Conservation (phyloP, 305 asterid species). For the Fraxinus sp. region DNA sequence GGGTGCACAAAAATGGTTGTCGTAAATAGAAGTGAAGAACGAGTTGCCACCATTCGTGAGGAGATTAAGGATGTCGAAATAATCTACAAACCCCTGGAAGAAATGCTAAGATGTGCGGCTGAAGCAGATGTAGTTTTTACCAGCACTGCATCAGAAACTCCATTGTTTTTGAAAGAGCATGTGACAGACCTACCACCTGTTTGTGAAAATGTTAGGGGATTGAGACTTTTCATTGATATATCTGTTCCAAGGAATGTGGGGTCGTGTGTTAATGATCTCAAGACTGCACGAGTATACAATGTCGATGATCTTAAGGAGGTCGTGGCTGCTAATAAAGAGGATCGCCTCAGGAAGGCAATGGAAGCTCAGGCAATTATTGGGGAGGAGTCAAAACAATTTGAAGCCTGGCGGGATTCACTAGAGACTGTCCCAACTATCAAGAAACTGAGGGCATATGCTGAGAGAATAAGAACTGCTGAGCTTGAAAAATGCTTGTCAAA, state of each 20-base stretch:
- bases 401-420: conserved; percentile 92
- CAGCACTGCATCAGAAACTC: too few species aligned
- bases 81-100: too few species aligned
- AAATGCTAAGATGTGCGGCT: too few species aligned
- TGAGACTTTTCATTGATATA: conserved; percentile 77
- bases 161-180: too few species aligned
- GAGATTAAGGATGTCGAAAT: too few species aligned
- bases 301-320: conserved; percentile 97
- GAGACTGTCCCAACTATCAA: conserved; percentile 96
- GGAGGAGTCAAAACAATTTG: conserved; percentile 84
- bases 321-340: conserved; percentile 96
- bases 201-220: conserved; percentile 43
- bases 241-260: conserved; percentile 95
- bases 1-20: too few species aligned
- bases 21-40: too few species aligned
- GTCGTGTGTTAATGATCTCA: conserved; percentile 68
- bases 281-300: conserved; percentile 68
- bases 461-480: conserved; percentile 78
- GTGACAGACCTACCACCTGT: conserved; percentile 35
- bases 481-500: conserved; percentile 85
- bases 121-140: too few species aligned
- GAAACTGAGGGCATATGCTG: conserved; percentile 91
- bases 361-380: conserved; percentile 82
- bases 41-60: too few species aligned
- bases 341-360: conserved; percentile 79